Conservation (phyloP, 2,329 filamentous ascomycete genomes). For the Knufia fluminis region DNA sequence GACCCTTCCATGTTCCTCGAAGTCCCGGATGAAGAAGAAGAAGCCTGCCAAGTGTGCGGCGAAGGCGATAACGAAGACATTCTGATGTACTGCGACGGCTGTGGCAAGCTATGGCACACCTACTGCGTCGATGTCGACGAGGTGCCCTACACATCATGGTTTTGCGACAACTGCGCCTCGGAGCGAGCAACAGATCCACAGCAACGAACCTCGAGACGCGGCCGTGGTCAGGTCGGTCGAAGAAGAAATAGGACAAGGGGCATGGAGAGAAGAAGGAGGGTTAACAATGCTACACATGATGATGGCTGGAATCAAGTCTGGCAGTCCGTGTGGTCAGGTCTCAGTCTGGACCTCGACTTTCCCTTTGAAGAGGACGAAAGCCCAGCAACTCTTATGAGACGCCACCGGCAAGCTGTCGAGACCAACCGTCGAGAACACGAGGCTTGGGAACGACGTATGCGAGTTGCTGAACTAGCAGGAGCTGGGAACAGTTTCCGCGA, state of each 20-base stretch:
- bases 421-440: slow-evolving; percentile 50
- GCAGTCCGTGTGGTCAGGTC: slow-evolving; percentile 76
- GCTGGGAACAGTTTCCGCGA: slow-evolving; percentile 60
- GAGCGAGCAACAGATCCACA: slow-evolving; percentile 35
- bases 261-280: slow-evolving; percentile 35
- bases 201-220: slow-evolving; percentile 25
- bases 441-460: slow-evolving; percentile 75
- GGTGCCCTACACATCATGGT: slow-evolving; percentile 74
- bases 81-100: slow-evolving; percentile 82
- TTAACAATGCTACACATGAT: slow-evolving; percentile 34
- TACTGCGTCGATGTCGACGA: slow-evolving; percentile 77
- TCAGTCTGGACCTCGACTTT: slow-evolving; percentile 72
- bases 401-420: slow-evolving; percentile 38
- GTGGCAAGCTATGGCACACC: slow-evolving; percentile 81
- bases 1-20: slow-evolving; percentile 63
- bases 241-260: slow-evolving; percentile 39
- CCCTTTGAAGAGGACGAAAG: slow-evolving; percentile 68
- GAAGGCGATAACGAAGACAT: slow-evolving; percentile 71
- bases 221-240: slow-evolving; percentile 38
- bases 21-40: slow-evolving; percentile 61
- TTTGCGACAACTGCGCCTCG: slow-evolving; percentile 70
- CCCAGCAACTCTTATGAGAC: slow-evolving; percentile 48
- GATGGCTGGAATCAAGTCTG: slow-evolving; percentile 68
- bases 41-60: slow-evolving; percentile 78
- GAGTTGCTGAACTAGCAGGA: slow-evolving; percentile 71